A percentile compares a stretch with the other conserved stretches of the same genome.
These are phyloP conservation scores for Gilbertella persicaria DNA, from an alignment of 371 early-diverging fungal genomes.

Conservation along the genomic window DNA sequence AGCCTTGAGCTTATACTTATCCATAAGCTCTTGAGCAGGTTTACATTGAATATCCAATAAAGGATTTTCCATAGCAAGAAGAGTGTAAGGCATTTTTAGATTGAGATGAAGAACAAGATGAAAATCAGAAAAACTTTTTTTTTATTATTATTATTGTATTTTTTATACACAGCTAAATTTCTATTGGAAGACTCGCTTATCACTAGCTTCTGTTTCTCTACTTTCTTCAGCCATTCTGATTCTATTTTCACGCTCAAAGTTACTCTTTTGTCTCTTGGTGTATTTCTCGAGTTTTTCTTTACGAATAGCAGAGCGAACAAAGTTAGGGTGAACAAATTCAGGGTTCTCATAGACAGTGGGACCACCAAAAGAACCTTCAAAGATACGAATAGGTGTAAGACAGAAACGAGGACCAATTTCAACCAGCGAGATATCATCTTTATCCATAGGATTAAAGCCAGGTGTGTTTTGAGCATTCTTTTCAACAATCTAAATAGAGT, in stretches of 20 bases:
- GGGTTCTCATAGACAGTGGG: constrained; percentile 89
- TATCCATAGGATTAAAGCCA: constrained; percentile 53
- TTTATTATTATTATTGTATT: too few species aligned
- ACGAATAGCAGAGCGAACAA: constrained; percentile 52
- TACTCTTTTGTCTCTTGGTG: constrained; percentile 50
- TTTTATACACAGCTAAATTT: too few species aligned
- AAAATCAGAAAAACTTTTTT: too few species aligned
- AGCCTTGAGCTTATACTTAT: constrained; percentile 84
- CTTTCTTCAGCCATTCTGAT: constrained; percentile 50
- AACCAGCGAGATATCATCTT: constrained; percentile 78
- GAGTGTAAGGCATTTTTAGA: constrained; percentile 33
- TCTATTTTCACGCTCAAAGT: constrained; percentile 49
- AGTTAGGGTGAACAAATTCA: constrained; percentile 81
- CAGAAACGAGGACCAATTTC: constrained; percentile 99
- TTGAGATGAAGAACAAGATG: neutral
- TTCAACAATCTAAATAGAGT: constrained; percentile 44
- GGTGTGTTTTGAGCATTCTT: constrained; percentile 57
- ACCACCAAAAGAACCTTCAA: constrained; percentile 94
- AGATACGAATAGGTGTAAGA: constrained; percentile 88
- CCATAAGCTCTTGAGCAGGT: constrained; percentile 71
- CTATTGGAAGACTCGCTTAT: constrained; percentile 60
- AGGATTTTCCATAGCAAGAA: constrained; percentile 87
- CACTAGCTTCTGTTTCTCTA: constrained; percentile 55
- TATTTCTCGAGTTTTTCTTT: constrained; percentile 60
- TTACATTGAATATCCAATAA: constrained; percentile 93